Base-by-base conservation (phyloP, 2,329 filamentous ascomycete species). In the Zymoseptoria crescenta region DNA sequence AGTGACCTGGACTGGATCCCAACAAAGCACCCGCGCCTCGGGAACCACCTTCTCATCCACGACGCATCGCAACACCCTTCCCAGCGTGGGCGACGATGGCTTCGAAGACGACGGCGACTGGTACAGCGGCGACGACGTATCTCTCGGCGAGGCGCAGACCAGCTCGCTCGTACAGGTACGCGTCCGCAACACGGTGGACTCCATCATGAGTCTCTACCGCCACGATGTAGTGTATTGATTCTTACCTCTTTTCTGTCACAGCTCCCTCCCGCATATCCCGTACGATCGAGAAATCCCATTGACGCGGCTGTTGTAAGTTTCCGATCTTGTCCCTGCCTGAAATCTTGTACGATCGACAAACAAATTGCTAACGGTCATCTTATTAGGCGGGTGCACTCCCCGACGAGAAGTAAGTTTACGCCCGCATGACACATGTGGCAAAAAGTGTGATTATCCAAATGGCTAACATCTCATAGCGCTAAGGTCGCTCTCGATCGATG, bases 141-240 rank as follows among this genome's bases (percentile, higher is more conserved):
- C 56, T 5, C 50, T 64, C 45, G 51, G 60, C 29, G 63, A 63
- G 55, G 66, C 68, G 19, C 62, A 65, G 35, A 62, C 65, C 20
- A 66, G 56, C 48, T 63, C 66, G 9, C 51, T 69, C 51, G 63
- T 69, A 29, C 68, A 70, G 68, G 67, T 69, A 69, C 63, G 67
- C 64, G 56, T 62, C 56, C 58, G 65, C 57, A 64, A 66, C 54
- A 65, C 65, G 24, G 59, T 70, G 56, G 67, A 68, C 60, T 68
- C 66, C 29, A 62, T 70, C 57, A 57, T 70, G 58, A 64, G 59
- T 57, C 56, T 68, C 48, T 69, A 70, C 57, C 24, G 56, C 45
- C 53, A 63, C 21, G 60, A 57, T 49, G 62, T 28, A 27, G 55
- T 65, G 54, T 65, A 59, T 65, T 65, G 57, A 64, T 54, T 19